Percentiles rank a stretch among this genome's conserved stretches.
These are phyloP conservation scores for Hyphodiscus sp. DNA, from an alignment of 2,329 filamentous ascomycete genomes.

Conservation along the genomic window DNA sequence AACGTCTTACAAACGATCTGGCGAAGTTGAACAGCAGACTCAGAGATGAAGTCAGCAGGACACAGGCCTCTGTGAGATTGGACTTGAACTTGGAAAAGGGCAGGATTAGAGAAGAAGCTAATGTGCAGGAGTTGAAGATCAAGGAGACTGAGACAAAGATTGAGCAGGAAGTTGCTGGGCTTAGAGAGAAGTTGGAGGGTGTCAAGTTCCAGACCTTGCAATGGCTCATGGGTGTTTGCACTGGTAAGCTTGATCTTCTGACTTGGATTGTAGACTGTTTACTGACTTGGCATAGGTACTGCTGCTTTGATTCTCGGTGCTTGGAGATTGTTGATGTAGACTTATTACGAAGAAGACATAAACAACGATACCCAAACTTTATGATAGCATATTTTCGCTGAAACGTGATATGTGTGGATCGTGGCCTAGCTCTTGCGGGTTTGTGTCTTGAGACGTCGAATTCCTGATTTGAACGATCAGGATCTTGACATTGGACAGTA, in stretches of 20 bases:
- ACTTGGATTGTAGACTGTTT: slow-evolving; percentile 7
- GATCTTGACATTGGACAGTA: too few species aligned
- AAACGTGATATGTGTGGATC: background rate
- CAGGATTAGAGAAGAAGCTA: slow-evolving; percentile 90
- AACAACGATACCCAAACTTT: background rate
- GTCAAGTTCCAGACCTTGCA: slow-evolving; percentile 98
- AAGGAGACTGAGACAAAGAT: slow-evolving; percentile 99
- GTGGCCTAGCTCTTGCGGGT: background rate
- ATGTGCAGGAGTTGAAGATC: slow-evolving; percentile 93
- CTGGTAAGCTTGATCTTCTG: slow-evolving; percentile 35
- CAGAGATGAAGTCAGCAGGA: slow-evolving; percentile 88
- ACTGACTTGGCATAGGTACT: slow-evolving; percentile 33
- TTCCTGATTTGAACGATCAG: too few species aligned
- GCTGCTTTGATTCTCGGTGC: slow-evolving; percentile 62
- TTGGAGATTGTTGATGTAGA: slow-evolving; percentile 62
- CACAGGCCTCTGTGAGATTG: slow-evolving; percentile 84
- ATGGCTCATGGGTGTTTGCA: slow-evolving; percentile 88
- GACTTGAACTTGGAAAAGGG: slow-evolving; percentile 97
- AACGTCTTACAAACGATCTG: slow-evolving; percentile 88
- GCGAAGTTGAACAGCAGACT: slow-evolving; percentile 86
- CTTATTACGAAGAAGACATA: background rate
- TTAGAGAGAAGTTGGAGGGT: slow-evolving; percentile 87
- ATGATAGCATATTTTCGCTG: background rate
- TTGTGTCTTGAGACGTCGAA: too few species aligned
- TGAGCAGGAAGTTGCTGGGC: slow-evolving; percentile 88